Evolutionary conservation across 1,284 basidiomycete genomes (phyloP), one percentile per base, ranked within the genome.

Genomic region (Ganoderma boninense): DNA sequence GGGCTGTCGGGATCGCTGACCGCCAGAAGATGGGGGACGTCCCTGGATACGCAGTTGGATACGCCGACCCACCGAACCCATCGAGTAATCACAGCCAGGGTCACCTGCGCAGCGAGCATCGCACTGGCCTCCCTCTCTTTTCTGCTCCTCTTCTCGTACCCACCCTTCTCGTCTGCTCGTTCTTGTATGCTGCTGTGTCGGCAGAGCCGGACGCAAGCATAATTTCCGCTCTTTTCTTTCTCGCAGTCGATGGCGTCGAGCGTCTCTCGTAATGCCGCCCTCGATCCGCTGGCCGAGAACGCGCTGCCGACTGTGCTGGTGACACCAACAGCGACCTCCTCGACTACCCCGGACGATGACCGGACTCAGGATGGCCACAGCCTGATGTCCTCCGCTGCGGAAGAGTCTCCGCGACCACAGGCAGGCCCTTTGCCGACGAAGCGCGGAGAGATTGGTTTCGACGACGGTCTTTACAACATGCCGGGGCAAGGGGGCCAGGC

Each of bases 381-480:
- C 44, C 20, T 42, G 60, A 42, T n/a, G 14, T 62, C 44, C 43
- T 40, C 43, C 49, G 44, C 46, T 20, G 40, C 46, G 52, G 71
- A 69, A 43, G 75, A 73, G 66, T 71, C 73, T 67, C 67, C 71
- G 42, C 79, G 84, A 74, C 82, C 81, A 67, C 84, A 90, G 83
- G 89, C 89, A 76, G 89, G 83, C 60, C 90, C 90, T 65, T 81
- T 92, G 76, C 90, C 90, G 63, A 79, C 77, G 62, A 92, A 92
- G 79, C 84, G 85, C 57, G 91, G 91, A 54, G 91, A 92, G 77
- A 88, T 92, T 68, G 91, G 90, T 26, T 92, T 82, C 75, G 73
- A 80, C 42, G 88, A 89, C 73, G 85, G 82, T 8, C 67, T 82
- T 35, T 80, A 84, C 68, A 77, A 67, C 40, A 76, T 77, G 29